phyloP scores from a whole-genome alignment of 805 yeast genomes.

The Candida quercuum region DNA sequence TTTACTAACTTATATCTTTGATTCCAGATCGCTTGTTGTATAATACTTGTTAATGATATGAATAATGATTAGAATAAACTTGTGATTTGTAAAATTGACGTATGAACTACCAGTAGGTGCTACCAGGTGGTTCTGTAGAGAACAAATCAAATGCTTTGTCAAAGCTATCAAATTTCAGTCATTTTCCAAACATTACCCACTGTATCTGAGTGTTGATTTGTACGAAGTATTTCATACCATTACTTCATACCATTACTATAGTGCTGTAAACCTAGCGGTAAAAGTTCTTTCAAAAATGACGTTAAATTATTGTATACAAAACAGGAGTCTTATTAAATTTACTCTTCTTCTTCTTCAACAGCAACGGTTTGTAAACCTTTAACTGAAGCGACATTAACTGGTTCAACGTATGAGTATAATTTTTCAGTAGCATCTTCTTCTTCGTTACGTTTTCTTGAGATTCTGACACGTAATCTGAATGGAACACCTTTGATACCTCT shows the following conservation, averaged over 20 bases:
- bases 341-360: conserved; percentile 60
- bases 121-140: no score
- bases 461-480: conserved; percentile 96
- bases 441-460: conserved; percentile 99
- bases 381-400: conserved; percentile 88
- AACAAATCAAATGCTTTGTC: no score
- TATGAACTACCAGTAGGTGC: no score
- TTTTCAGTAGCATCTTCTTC: conserved; percentile 99
- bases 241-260: no score
- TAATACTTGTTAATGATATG: no score
- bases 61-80: no score
- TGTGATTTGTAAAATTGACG: no score
- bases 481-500: conserved; percentile 99
- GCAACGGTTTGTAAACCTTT: conserved; percentile 98
- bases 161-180: no score
- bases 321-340: conserved; percentile 12
- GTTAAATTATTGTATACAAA: conserved; percentile 1
- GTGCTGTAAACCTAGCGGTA: no score
- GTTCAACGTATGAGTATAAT: conserved; percentile 97
- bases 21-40: no score
- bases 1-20: no score
- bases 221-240: conserved; percentile 1
- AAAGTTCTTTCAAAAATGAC: conserved; percentile 1
- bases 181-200: no score
- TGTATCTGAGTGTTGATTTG: neutral